Conservation (phyloP, 2,329 filamentous ascomycete genomes). For the Chrysoporthe deuterocubensis region DNA sequence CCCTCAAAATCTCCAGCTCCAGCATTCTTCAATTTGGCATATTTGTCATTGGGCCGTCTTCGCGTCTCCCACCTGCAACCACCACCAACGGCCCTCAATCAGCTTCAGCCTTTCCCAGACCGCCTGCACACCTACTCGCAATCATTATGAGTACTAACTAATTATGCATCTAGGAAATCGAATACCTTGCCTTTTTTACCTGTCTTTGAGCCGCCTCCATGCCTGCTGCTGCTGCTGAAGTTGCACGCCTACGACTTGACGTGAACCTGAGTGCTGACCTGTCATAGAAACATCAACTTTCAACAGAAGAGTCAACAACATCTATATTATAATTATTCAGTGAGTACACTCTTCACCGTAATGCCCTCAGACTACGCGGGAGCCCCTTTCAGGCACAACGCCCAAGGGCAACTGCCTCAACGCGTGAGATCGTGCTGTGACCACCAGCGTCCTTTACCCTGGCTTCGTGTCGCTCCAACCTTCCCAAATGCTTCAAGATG, state of each 20-base stretch:
- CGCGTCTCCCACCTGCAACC: neutral
- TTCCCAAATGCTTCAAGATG: too few relatives aligned
- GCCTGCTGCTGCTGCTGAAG: neutral
- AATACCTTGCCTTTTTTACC: neutral
- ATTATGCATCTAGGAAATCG: neutral
- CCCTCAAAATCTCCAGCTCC: neutral
- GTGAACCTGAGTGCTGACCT: neutral
- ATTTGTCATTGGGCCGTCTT: neutral
- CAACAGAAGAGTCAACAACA: neutral
- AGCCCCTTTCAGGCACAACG: neutral
- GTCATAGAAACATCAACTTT: neutral
- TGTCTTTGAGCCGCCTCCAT: neutral
- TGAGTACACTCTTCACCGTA: neutral
- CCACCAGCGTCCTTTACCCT: neutral
- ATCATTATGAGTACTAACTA: neutral
- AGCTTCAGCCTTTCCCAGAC: neutral
- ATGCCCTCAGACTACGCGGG: neutral
- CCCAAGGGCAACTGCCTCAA: neutral
- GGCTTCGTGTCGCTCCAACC: neutral
- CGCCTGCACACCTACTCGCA: neutral
- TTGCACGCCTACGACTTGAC: neutral
- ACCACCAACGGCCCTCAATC: neutral
- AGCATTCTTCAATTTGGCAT: neutral
- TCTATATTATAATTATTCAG: neutral
- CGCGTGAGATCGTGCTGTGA: neutral